phyloP scores from a whole-genome alignment of 805 yeast species.

The Starmerella vaccinii region DNA sequence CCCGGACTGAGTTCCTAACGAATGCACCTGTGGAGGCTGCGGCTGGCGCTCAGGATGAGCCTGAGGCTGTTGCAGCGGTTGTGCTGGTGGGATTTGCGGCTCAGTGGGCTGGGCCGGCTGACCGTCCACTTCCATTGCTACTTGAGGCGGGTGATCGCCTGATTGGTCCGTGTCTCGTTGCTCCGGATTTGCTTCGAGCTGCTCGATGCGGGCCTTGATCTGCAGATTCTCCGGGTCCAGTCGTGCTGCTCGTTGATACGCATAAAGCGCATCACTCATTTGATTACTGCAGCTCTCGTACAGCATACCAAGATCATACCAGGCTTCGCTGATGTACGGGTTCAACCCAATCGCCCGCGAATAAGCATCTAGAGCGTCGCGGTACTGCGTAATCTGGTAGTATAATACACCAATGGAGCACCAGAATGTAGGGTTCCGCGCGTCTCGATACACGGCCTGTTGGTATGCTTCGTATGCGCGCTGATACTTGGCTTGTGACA shows the following conservation, averaged over 20 bases:
- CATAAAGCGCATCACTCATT: slow-evolving; percentile 88
- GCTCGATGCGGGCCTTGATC: slow-evolving; percentile 85
- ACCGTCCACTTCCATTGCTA: slow-evolving; percentile 21
- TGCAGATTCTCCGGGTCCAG: slow-evolving; percentile 91
- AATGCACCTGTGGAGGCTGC: background rate
- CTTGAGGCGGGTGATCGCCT: slow-evolving; percentile 32
- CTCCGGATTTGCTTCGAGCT: slow-evolving; percentile 50
- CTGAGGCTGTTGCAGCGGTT: slow-evolving; percentile 15
- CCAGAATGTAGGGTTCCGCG: slow-evolving; percentile 97
- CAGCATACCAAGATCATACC: slow-evolving; percentile 96
- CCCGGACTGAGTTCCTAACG: background rate
- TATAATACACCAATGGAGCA: slow-evolving; percentile 89
- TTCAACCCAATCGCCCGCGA: slow-evolving; percentile 91
- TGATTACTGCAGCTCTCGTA: slow-evolving; percentile 97
- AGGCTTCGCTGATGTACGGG: slow-evolving; percentile 92
- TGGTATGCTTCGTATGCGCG: slow-evolving; percentile 98
- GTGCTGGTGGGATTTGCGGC: slow-evolving; percentile 23
- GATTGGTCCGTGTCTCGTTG: slow-evolving; percentile 34
- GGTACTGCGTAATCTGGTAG: slow-evolving; percentile 89
- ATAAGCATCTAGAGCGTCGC: slow-evolving; percentile 96
- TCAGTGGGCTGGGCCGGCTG: slow-evolving; percentile 19
- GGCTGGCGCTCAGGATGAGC: slow-evolving; percentile 5
- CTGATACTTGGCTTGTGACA: slow-evolving; percentile 89
- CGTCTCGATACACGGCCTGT: slow-evolving; percentile 94
- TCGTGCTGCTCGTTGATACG: slow-evolving; percentile 91